These are phyloP conservation scores for Gossypium mustelinum DNA, from an alignment of 345 rosid genomes.

Conservation along the genomic window DNA sequence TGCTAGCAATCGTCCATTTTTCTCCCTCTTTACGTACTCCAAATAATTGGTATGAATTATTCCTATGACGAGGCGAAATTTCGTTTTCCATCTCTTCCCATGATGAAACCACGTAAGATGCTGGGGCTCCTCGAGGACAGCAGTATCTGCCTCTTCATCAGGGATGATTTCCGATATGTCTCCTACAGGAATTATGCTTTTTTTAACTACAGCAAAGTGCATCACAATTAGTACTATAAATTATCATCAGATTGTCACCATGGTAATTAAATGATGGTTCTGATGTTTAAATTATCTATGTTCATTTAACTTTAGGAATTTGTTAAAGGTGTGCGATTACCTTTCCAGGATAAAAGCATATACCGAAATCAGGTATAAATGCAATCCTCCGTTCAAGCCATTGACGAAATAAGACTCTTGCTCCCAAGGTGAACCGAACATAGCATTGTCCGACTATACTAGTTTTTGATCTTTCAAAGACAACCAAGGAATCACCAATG, in stretches of 20 bases:
- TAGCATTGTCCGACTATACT: slow-evolving; percentile 56
- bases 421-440: slow-evolving; percentile 58
- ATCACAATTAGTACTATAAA: slow-evolving; percentile 14
- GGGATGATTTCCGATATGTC: slow-evolving; percentile 70
- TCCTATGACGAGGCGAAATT: slow-evolving; percentile 74
- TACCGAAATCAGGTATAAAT: slow-evolving; percentile 42
- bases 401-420: slow-evolving; percentile 59
- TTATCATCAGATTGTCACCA: background rate
- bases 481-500: slow-evolving; percentile 94
- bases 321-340: slow-evolving; percentile 28
- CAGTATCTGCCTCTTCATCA: slow-evolving; percentile 78
- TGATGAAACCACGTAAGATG: slow-evolving; percentile 99
- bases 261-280: slow-evolving; percentile 2
- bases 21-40: slow-evolving; percentile 85
- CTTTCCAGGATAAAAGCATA: slow-evolving; percentile 88
- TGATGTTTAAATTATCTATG: background rate
- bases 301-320: background rate
- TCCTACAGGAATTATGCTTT: slow-evolving; percentile 89
- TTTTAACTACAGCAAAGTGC: slow-evolving; percentile 79
- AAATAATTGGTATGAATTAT: slow-evolving; percentile 85
- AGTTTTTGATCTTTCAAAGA: slow-evolving; percentile 62
- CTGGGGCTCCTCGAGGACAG: slow-evolving; percentile 95
- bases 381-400: slow-evolving; percentile 80
- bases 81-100: slow-evolving; percentile 86
- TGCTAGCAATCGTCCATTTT: slow-evolving; percentile 61